Evolutionary conservation across 2,329 filamentous ascomycete genomes (phyloP), one percentile per base, ranked within the genome.

Genomic region (Cercospora janseana): DNA sequence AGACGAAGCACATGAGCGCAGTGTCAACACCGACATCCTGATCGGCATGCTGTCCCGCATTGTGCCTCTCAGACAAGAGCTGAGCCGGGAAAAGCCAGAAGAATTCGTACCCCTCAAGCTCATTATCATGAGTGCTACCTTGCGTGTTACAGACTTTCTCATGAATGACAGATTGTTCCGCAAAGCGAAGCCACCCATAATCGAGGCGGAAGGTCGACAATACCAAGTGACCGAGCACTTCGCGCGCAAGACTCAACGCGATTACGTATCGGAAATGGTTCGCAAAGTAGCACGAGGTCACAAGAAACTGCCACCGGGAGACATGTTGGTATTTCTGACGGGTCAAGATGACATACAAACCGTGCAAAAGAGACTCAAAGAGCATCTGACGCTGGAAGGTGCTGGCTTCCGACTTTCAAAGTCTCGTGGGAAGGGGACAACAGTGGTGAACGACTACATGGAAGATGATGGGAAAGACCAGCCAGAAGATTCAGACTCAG

Each of bases 21-120:
- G 90, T 63, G 88, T 96, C 62, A 97, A 98, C 65, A 98, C 94
- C 0, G 94, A 98, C 67, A 94, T 98, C 31, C 73, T 98, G n/a
- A 91, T 98, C 59, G 93, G 93, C 43, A 94, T 98, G 83, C 81
- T 97, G 12, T 96, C 91, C 64, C 83, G 92, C 63, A 90, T 97
- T 26, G 88, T 96, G 40, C 88, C 89, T 60, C 73, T 96, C 46
- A 81, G 93, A 52, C 80, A 85, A 46, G 81, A 88, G 29, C 79
- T 96, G 72, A 81, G 81, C 6, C 74, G 79, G 53, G 86, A 93
- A 66, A 81, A 93, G 53, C 73, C 84, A 0, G 79, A 80, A 1
- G 72, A 87, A 21, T 85, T 67, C 46, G 72, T 83, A 57, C 90
- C 91, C 0, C 71, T 98, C 45, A 98, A 97, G 70, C 78, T 98